Conservation (phyloP, 179 eudicot genomes). For the Camellia oleifera region DNA sequence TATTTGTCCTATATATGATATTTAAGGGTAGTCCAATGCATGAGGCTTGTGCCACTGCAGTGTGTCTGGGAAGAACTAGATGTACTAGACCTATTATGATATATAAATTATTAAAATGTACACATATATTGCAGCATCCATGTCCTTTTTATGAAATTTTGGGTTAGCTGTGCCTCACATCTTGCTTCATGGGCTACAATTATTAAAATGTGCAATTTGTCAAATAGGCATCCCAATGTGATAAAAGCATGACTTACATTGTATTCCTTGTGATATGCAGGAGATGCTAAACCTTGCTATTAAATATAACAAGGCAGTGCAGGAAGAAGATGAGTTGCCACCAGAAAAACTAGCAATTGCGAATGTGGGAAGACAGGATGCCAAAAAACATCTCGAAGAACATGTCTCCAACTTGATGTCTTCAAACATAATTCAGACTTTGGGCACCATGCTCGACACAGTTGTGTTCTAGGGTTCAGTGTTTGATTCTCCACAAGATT, state of each 20-base stretch:
- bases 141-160: not conserved
- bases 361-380: slow-evolving; percentile 92
- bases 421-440: slow-evolving; percentile 80
- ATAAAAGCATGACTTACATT: not conserved
- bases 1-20: not conserved
- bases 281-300: slow-evolving; percentile 76
- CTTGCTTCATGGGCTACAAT: not conserved
- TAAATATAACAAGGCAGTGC: slow-evolving; percentile 87
- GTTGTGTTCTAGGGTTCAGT: slow-evolving; percentile 57
- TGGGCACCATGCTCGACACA: slow-evolving; percentile 90
- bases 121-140: not conserved
- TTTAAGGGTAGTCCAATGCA: no score
- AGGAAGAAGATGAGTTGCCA: slow-evolving; percentile 80
- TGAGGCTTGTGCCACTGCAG: no score
- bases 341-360: slow-evolving; percentile 90
- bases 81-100: not conserved
- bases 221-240: not conserved
- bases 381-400: slow-evolving; percentile 93
- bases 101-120: no score
- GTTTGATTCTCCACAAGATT: not conserved
- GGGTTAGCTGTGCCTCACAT: no score
- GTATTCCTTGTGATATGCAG: slow-evolving; percentile 35
- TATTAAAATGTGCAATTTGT: not conserved
- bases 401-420: slow-evolving; percentile 91
- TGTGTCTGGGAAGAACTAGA: no score